A percentile compares a stretch with the other conserved stretches of the same genome.
phyloP scores from a whole-genome alignment of 805 yeast genomes.

The Metschnikowia amazonensis region DNA sequence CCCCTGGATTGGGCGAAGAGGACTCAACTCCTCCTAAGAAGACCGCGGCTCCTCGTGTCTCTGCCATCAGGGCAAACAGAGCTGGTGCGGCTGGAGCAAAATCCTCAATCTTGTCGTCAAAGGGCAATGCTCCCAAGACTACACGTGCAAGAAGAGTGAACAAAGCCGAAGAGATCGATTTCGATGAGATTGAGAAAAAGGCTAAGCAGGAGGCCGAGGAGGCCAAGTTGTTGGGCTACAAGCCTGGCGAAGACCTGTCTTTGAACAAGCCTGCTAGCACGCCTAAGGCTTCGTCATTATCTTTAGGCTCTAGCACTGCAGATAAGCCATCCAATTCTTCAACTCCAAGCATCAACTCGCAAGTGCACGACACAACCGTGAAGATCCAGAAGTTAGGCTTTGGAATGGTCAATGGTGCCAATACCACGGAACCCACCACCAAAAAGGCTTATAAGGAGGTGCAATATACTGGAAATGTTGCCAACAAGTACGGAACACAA shows the following conservation, averaged over 20 bases:
- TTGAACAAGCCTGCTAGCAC: constrained; percentile 4
- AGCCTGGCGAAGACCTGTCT: constrained; percentile 30
- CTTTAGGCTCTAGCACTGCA: constrained; percentile 9
- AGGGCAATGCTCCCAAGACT: constrained; percentile 50
- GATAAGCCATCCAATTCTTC: constrained; percentile 1
- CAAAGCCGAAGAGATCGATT: constrained; percentile 53
- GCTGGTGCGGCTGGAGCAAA: constrained; percentile 28
- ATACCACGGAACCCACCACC: constrained; percentile 42
- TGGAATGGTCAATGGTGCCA: constrained; percentile 75
- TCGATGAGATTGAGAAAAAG: constrained; percentile 63
- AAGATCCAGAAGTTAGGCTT: constrained; percentile 81
- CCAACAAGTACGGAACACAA: constrained; percentile 76
- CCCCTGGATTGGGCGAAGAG: constrained; percentile 43
- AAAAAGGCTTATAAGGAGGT: constrained; percentile 48
- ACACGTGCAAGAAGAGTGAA: constrained; percentile 50
- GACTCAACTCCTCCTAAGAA: constrained; percentile 14
- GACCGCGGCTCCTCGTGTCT: constrained; percentile 21
- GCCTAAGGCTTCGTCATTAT: constrained; percentile 7
- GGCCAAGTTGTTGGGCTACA: constrained; percentile 51
- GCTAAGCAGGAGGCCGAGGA: constrained; percentile 83
- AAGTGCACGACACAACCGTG: constrained; percentile 53
- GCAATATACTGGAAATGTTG: constrained; percentile 70
- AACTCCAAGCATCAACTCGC: constrained; percentile 17
- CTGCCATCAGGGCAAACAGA: constrained; percentile 26
- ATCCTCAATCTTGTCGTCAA: constrained; percentile 41